Conservation (phyloP, 2,329 filamentous ascomycete genomes). For the Alternaria solani region DNA sequence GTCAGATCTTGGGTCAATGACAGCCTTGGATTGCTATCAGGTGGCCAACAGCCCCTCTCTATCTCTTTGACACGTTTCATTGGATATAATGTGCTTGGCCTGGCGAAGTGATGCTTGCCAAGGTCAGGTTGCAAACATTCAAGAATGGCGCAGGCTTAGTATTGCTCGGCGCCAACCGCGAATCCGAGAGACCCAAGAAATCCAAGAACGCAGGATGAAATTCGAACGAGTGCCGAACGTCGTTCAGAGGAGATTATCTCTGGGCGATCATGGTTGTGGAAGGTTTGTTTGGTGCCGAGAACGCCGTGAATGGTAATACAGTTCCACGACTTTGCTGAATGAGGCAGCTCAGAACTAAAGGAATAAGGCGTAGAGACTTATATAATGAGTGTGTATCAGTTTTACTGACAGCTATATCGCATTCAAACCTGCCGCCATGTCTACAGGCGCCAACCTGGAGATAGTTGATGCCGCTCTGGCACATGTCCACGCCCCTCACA, state of each 20-base stretch:
- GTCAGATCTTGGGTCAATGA: background rate
- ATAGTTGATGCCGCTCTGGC: constrained; percentile 26
- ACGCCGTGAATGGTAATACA: constrained; percentile 1
- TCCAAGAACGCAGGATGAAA: constrained; percentile 6
- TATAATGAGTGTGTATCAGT: background rate
- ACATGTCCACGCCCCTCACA: constrained; percentile 15
- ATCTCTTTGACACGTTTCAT: background rate
- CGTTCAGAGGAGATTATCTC: constrained; percentile 15
- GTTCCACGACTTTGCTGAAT: constrained; percentile 19
- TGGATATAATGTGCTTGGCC: constrained; percentile 15
- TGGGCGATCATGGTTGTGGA: constrained; percentile 7
- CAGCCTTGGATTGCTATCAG: background rate
- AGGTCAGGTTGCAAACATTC: constrained; percentile 1
- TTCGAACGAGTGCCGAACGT: background rate
- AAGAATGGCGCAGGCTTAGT: constrained; percentile 10
- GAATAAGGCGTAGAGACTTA: constrained; percentile 3
- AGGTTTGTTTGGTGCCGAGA: constrained; percentile 22
- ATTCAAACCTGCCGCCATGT: constrained; percentile 17
- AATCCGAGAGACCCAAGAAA: constrained; percentile 5
- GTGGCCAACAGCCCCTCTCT: background rate
- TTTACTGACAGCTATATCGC: background rate
- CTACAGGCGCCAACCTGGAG: constrained; percentile 28
- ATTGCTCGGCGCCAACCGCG: constrained; percentile 29
- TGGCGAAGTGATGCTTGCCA: constrained; percentile 12
- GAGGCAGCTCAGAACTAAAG: constrained; percentile 26